phyloP scores from a whole-genome alignment of 176 grass and related monocot genomes.

The Hsuehochloa calcarea region DNA sequence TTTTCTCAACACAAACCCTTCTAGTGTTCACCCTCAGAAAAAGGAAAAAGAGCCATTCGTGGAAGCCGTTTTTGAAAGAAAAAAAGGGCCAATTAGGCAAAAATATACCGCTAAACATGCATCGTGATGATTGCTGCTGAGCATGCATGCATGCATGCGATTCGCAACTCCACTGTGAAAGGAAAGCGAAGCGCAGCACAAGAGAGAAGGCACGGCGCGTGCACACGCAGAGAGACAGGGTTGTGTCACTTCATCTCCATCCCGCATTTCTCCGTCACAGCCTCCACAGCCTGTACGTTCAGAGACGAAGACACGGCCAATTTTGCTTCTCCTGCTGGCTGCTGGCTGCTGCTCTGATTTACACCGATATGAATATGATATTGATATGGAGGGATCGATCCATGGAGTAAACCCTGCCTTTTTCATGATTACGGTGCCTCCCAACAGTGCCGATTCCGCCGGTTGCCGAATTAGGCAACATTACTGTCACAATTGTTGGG shows the following conservation, averaged over 20 bases:
- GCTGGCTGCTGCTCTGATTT: background rate
- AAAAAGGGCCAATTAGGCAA: background rate
- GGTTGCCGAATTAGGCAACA: conserved; percentile 21
- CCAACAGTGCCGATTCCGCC: background rate
- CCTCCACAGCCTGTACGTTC: background rate
- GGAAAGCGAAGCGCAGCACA: background rate
- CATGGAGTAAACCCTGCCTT: background rate
- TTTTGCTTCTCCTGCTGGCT: background rate
- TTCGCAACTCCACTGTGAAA: conserved; percentile 9
- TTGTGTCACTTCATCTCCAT: conserved; percentile 21
- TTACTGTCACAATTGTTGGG: conserved; percentile 5
- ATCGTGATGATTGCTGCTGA: background rate
- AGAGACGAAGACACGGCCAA: background rate
- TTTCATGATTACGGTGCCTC: conserved; percentile 1
- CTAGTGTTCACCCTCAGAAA: too few relatives aligned
- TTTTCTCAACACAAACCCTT: too few relatives aligned
- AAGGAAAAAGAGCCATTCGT: too few relatives aligned
- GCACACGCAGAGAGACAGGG: background rate
- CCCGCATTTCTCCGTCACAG: background rate
- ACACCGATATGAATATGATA: background rate
- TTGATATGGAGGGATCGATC: background rate
- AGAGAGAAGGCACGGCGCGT: background rate
- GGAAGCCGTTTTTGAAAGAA: background rate
- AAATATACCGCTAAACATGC: background rate
- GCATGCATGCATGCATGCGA: background rate